These are phyloP conservation scores for Leccinellum albellum DNA, from an alignment of 768 basidiomycete genomes.

Conservation along the genomic window DNA sequence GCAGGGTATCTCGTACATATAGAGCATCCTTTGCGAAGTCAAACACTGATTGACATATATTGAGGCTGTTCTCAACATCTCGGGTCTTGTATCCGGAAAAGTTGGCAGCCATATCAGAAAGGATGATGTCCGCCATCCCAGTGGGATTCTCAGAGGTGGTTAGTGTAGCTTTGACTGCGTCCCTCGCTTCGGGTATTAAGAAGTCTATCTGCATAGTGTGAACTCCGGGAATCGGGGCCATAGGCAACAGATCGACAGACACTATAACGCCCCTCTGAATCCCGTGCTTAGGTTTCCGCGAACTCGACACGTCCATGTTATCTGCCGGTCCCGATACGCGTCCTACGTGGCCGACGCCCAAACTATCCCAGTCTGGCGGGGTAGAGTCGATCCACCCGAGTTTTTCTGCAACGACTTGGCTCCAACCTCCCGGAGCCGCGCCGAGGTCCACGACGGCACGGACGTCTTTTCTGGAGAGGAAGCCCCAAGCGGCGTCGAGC, in stretches of 20 bases:
- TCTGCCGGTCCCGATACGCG: not conserved
- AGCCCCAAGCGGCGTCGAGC: slow-evolving; percentile 57
- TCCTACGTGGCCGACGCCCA: not conserved
- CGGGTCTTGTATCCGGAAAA: slow-evolving; percentile 62
- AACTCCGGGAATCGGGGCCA: slow-evolving; percentile 71
- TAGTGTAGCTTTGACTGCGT: slow-evolving; percentile 41
- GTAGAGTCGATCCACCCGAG: slow-evolving; percentile 45
- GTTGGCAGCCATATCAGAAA: slow-evolving; percentile 91
- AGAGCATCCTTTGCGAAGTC: slow-evolving; percentile 59
- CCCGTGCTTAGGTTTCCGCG: slow-evolving; percentile 27
- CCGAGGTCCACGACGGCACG: slow-evolving; percentile 80
- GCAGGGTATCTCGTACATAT: slow-evolving; percentile 42
- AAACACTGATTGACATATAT: slow-evolving; percentile 72
- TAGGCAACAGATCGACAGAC: slow-evolving; percentile 77
- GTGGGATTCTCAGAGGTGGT: slow-evolving; percentile 27
- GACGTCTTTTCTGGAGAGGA: slow-evolving; percentile 52
- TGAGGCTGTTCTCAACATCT: slow-evolving; percentile 67
- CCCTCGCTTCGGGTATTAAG: slow-evolving; percentile 50
- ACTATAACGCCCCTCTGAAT: slow-evolving; percentile 53
- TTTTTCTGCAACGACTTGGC: slow-evolving; percentile 70
- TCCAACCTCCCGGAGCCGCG: slow-evolving; percentile 93
- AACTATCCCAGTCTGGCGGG: not conserved
- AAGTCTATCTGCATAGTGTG: slow-evolving; percentile 77
- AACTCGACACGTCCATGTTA: not conserved
- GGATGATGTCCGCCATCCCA: slow-evolving; percentile 68